phyloP scores from a whole-genome alignment of 129 eudicot genomes.

The Helianthus tuberosus region DNA sequence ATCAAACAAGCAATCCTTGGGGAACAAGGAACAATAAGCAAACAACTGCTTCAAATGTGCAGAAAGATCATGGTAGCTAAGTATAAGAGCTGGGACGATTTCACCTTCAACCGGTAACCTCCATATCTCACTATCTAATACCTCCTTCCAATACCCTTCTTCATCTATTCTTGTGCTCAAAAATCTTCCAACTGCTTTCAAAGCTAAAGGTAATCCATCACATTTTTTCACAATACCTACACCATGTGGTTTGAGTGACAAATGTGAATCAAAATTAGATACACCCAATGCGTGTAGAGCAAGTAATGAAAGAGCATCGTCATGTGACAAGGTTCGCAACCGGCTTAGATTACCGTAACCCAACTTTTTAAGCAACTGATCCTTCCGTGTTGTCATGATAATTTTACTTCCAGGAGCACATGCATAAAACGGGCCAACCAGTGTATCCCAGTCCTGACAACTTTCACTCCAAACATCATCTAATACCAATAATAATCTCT shows the following conservation, averaged over 20 bases:
- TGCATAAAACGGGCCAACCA: conserved; percentile 34
- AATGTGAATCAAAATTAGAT: no score
- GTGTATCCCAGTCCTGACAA: conserved; percentile 35
- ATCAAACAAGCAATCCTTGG: neutral
- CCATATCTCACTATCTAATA: conserved; percentile 18
- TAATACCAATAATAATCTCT: neutral
- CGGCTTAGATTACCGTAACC: neutral
- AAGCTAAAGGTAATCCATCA: no score
- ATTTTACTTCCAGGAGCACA: conserved; percentile 54
- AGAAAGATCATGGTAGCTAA: conserved; percentile 47
- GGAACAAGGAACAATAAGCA: conserved; percentile 32
- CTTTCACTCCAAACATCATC: conserved; percentile 67
- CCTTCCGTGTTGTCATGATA: conserved; percentile 59
- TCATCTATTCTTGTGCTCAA: conserved; percentile 1
- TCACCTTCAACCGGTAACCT: neutral
- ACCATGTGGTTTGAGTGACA: no score
- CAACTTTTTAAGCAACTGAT: conserved; percentile 39
- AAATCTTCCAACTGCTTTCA: neutral
- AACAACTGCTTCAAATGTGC: conserved; percentile 33
- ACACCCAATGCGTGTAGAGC: no score
- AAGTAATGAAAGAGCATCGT: neutral
- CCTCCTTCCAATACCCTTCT: neutral
- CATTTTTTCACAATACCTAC: no score
- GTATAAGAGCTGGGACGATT: conserved; percentile 33
- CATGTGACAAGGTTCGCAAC: neutral